Percentiles rank a stretch among this genome's conserved stretches.
phyloP scores from a whole-genome alignment of 192 early-diverging fungal genomes.

The Thamnidium elegans region DNA sequence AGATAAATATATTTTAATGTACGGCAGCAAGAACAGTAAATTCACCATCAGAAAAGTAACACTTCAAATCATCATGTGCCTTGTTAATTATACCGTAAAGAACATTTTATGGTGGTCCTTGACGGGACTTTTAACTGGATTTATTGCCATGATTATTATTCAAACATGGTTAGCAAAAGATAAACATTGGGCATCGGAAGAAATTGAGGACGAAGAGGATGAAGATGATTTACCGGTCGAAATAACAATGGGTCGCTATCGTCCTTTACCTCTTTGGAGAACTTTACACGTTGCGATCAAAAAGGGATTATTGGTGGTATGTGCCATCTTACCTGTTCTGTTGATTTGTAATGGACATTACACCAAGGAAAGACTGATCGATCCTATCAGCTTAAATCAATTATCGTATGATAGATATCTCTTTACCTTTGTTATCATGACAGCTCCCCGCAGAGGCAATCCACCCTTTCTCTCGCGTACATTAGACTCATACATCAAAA shows the following conservation, averaged over 20 bases:
- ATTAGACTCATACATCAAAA: conserved; percentile 41
- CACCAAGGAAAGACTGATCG: conserved; percentile 20
- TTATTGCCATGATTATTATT: conserved; percentile 36
- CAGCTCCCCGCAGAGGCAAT: conserved; percentile 43
- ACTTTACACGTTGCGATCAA: conserved; percentile 11
- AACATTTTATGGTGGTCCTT: conserved; percentile 56
- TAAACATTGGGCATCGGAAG: background rate
- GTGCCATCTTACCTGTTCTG: conserved; percentile 22
- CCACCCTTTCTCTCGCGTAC: conserved; percentile 41
- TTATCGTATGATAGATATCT: conserved; percentile 38
- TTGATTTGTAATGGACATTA: conserved; percentile 36
- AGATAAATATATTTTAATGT: conserved; percentile 33
- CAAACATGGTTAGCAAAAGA: conserved; percentile 12
- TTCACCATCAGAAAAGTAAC: conserved; percentile 38
- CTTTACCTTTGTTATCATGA: conserved; percentile 48
- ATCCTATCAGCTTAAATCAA: conserved; percentile 9
- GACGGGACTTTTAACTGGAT: conserved; percentile 43
- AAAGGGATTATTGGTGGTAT: conserved; percentile 13
- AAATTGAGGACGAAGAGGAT: background rate
- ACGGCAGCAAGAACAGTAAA: conserved; percentile 24
- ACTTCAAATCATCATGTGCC: conserved; percentile 41
- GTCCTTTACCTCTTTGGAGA: conserved; percentile 23
- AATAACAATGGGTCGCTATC: background rate
- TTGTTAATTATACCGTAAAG: conserved; percentile 43
- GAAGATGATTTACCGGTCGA: background rate